Evolutionary conservation across 345 rosid genomes (phyloP), one percentile per base, ranked within the genome.

Genomic region (Rhizophora mangle): DNA sequence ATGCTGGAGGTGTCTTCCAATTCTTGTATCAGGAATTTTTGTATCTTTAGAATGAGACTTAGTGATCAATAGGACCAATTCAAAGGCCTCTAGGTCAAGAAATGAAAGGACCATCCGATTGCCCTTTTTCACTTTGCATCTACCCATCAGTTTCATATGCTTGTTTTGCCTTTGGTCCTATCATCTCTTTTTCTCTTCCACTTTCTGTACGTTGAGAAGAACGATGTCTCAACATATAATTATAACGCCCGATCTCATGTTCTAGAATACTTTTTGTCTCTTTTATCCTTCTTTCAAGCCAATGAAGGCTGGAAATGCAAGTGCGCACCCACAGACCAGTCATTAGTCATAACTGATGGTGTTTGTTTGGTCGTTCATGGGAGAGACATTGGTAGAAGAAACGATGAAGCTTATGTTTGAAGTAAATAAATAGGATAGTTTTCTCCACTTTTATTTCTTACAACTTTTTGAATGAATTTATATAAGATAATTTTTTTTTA

Each of bases 91-190:
- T 56, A 24, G 31, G 18, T 24, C 26, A 56, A 56, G 60, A 27
- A 36, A 22, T 34, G 55, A 32, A 21, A 21, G 73, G 73, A 62
- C 59, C 60, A 62, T 59, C 60, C 4, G 29, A 56, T 24, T 56
- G 10, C 29, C 60, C 29, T 56, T 56, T 55, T 49, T 61, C 21
- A 19, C 73, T 52, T 60, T 53, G 13, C 56, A 26, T 43, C 32
- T 4, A 8, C 34, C n/a, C 43, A 58, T 68, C 71, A 10, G 24
- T 53, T 68, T 20, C 21, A 31, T 1, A 11, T 22, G 27, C 32
- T 20, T 3, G 5, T 24, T 67, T 67, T 53, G 31, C 70, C 21
- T 67, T 36, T 22, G 18, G 62, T 3, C 36, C 70, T 43, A 55
- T 55, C 37, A 26, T 47, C 65, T 24, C 49, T 9, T n/a, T 60